Percentiles rank a stretch among this genome's conserved stretches.
phyloP scores from a whole-genome alignment of 805 yeast genomes.

The Saccharomycopsis malanga region DNA sequence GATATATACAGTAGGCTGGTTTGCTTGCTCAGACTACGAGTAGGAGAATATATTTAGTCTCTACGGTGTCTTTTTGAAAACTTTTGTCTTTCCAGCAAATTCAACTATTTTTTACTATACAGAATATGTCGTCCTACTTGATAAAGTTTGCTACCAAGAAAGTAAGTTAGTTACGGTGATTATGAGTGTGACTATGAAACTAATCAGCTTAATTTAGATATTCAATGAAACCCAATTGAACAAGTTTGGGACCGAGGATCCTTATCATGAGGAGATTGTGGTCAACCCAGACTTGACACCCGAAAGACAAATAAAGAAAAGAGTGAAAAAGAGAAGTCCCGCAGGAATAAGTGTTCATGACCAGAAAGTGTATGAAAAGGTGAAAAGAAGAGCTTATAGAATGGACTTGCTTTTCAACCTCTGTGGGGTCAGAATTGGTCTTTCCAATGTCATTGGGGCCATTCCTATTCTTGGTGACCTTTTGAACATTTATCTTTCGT shows the following conservation, averaged over 20 bases:
- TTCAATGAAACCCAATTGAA: slow-evolving; percentile 31
- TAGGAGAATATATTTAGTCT: too few relatives aligned
- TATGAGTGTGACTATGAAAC: not conserved
- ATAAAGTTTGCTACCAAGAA: slow-evolving; percentile 14
- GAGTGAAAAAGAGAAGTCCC: slow-evolving; percentile 47
- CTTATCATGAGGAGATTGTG: slow-evolving; percentile 33
- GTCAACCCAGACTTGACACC: not conserved
- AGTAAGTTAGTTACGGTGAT: not conserved
- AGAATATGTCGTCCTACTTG: slow-evolving; percentile 10
- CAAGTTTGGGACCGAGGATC: slow-evolving; percentile 38
- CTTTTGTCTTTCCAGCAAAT: too few relatives aligned
- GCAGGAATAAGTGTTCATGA: slow-evolving; percentile 50
- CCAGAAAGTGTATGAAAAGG: slow-evolving; percentile 38
- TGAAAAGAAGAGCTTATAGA: slow-evolving; percentile 55
- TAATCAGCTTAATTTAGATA: slow-evolving; percentile 22
- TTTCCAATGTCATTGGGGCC: slow-evolving; percentile 60
- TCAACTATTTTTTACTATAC: too few relatives aligned
- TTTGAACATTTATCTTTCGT: slow-evolving; percentile 45
- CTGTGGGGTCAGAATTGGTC: slow-evolving; percentile 61
- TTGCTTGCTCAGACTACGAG: not conserved
- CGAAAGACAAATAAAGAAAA: slow-evolving; percentile 11
- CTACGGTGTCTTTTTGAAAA: too few relatives aligned
- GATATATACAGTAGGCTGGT: not conserved
- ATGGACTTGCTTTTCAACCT: slow-evolving; percentile 57
- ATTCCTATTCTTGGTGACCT: slow-evolving; percentile 65